These are phyloP conservation scores for Thraustochytrium striatum DNA, from an alignment of 352 stramenopile species.

Conservation along the genomic window DNA sequence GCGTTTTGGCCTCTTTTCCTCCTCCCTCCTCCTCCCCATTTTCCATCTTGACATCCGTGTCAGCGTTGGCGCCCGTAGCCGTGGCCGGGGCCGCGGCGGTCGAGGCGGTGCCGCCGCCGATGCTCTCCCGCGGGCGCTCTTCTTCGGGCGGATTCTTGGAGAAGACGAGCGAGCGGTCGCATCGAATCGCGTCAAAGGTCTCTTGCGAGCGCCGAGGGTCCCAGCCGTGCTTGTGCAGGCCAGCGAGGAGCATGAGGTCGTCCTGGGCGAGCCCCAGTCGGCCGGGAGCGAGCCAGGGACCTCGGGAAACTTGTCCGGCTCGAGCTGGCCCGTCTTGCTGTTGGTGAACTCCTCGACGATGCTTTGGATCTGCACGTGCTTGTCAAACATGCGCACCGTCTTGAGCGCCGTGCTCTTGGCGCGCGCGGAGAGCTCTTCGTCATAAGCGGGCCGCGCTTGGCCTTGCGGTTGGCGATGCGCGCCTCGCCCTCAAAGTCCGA, in stretches of 20 bases:
- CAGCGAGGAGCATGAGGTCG: slow-evolving; percentile 14
- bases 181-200: slow-evolving; percentile 10
- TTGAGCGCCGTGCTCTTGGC: background rate
- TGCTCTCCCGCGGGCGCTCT: background rate
- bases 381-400: slow-evolving; percentile 18
- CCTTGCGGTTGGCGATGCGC: background rate
- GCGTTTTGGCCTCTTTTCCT: background rate
- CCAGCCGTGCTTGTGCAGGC: slow-evolving; percentile 28
- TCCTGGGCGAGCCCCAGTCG: slow-evolving; percentile 5
- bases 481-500: slow-evolving; percentile 36
- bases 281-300: slow-evolving; percentile 6
- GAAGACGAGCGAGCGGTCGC: background rate
- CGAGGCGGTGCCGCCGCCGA: background rate
- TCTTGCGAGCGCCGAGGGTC: slow-evolving; percentile 5
- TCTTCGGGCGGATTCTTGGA: background rate
- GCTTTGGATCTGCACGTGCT: slow-evolving; percentile 7
- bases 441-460: slow-evolving; percentile 9
- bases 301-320: slow-evolving; percentile 10
- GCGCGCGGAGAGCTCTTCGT: background rate
- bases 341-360: slow-evolving; percentile 19
- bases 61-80: background rate
- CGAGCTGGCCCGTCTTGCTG: background rate
- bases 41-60: background rate
- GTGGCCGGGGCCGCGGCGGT: background rate
- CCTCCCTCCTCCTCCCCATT: background rate